A percentile compares a stretch with the other conserved stretches of the same genome.
phyloP scores from a whole-genome alignment of 768 basidiomycete species.

The Tubosaeta brunneosetosa region DNA sequence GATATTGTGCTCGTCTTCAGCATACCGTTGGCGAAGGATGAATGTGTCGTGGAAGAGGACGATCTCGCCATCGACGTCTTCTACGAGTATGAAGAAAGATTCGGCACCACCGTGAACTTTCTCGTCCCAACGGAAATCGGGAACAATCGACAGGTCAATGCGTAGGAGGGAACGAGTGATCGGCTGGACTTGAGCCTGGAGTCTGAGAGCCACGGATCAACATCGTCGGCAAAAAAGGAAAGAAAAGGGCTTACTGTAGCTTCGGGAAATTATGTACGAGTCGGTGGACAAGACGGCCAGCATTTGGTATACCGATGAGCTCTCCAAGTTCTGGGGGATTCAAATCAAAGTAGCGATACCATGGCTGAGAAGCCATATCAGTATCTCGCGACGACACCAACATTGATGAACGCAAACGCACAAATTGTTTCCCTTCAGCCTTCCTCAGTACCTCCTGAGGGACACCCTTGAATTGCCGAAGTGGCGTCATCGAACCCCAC shows the following conservation, averaged over 20 bases:
- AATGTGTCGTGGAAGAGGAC: constrained; percentile 95
- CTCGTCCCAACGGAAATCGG: constrained; percentile 99
- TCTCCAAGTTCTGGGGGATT: constrained; percentile 91
- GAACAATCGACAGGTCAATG: constrained; percentile 88
- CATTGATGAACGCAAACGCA: constrained; percentile 40
- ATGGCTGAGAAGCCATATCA: constrained; percentile 49
- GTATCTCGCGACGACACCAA: background rate
- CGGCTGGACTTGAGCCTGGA: constrained; percentile 95
- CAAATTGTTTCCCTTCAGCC: constrained; percentile 97
- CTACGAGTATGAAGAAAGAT: constrained; percentile 89
- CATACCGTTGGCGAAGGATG: constrained; percentile 85
- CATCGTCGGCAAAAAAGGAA: background rate
- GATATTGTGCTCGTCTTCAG: constrained; percentile 90
- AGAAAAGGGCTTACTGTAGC: constrained; percentile 55
- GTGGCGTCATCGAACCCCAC: constrained; percentile 98
- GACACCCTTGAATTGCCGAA: constrained; percentile 92
- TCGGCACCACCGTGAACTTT: constrained; percentile 87
- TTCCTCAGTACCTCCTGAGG: constrained; percentile 82
- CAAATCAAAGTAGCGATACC: constrained; percentile 96
- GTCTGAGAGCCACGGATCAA: constrained; percentile 33
- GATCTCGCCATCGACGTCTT: constrained; percentile 96
- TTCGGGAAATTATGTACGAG: constrained; percentile 97
- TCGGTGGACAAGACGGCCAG: constrained; percentile 85
- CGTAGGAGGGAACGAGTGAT: constrained; percentile 91
- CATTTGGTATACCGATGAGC: constrained; percentile 89